Conservation (phyloP, 176 grass and related monocot species). For the Carex scoparia region DNA sequence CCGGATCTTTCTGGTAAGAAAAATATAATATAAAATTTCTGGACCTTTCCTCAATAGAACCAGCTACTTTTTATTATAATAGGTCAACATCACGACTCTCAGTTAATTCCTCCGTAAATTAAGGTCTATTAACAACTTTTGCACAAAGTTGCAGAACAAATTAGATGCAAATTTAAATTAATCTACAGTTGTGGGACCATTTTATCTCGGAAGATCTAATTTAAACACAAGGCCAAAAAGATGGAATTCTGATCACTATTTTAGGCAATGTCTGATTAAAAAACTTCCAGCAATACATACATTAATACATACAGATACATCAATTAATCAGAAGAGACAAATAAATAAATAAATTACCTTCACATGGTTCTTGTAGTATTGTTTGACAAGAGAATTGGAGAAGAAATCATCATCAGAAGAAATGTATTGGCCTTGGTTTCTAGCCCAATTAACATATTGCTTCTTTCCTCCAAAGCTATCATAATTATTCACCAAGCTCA, state of each 20-base stretch:
- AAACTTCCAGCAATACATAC: background rate
- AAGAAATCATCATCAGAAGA: conserved; percentile 83
- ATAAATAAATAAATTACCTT: conserved; percentile 34
- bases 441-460: conserved; percentile 96
- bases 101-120: conserved; percentile 11
- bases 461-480: conserved; percentile 80
- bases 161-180: background rate
- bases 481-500: conserved; percentile 87
- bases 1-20: background rate
- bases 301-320: background rate
- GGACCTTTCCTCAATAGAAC: background rate
- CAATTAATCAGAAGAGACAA: background rate
- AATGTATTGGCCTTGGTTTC: conserved; percentile 64
- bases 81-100: conserved; percentile 2
- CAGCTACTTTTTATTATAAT: background rate
- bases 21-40: background rate
- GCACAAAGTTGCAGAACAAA: background rate
- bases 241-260: background rate
- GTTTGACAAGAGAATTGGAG: conserved; percentile 68
- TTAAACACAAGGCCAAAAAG: background rate
- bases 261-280: background rate
- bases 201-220: no score
- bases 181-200: background rate
- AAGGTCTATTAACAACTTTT: conserved; percentile 4
- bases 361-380: conserved; percentile 85